A percentile compares a stretch with the other conserved stretches of the same genome.
phyloP scores from a whole-genome alignment of 495 filamentous ascomycete species.

The Podospora fimiseda region DNA sequence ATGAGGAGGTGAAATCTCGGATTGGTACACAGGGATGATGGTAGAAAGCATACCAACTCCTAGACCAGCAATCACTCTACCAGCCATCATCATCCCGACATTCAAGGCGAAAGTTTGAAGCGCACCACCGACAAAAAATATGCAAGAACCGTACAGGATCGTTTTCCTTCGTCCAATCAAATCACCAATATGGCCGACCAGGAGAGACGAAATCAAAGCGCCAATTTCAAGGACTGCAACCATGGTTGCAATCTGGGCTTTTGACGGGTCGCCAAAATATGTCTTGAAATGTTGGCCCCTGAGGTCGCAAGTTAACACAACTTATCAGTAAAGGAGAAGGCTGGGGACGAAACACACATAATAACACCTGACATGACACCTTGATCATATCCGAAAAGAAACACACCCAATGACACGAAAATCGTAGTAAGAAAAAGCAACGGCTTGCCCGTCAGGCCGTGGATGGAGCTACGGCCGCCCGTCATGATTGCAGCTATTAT shows the following conservation, averaged over 20 bases:
- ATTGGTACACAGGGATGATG: conserved; percentile 97
- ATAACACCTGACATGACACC: conserved; percentile 99
- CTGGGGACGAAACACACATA: conserved; percentile 60
- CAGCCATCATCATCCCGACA: conserved; percentile 88
- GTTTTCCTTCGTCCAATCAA: conserved; percentile 84
- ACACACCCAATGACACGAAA: conserved; percentile 95
- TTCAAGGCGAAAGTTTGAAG: conserved; percentile 74
- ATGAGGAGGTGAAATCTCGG: conserved; percentile 93
- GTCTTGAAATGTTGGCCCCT: conserved; percentile 82
- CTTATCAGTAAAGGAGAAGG: too few relatives aligned
- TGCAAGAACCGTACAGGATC: conserved; percentile 86
- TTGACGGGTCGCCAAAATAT: conserved; percentile 84
- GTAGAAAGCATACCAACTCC: conserved; percentile 93
- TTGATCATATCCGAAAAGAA: conserved; percentile 97
- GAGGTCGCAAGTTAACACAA: conserved; percentile 14
- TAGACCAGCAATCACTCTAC: conserved; percentile 84
- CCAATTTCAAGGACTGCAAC: conserved; percentile 94
- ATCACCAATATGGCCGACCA: conserved; percentile 87
- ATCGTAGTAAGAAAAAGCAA: conserved; percentile 96
- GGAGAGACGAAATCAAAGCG: conserved; percentile 80
- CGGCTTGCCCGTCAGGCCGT: conserved; percentile 93
- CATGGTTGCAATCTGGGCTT: conserved; percentile 85
- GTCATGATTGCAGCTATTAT: conserved; percentile 79
- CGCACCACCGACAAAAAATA: conserved; percentile 87
- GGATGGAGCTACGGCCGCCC: conserved; percentile 62